Conservation (phyloP, 176 grass and related monocot species). For the Bromus sterilis region DNA sequence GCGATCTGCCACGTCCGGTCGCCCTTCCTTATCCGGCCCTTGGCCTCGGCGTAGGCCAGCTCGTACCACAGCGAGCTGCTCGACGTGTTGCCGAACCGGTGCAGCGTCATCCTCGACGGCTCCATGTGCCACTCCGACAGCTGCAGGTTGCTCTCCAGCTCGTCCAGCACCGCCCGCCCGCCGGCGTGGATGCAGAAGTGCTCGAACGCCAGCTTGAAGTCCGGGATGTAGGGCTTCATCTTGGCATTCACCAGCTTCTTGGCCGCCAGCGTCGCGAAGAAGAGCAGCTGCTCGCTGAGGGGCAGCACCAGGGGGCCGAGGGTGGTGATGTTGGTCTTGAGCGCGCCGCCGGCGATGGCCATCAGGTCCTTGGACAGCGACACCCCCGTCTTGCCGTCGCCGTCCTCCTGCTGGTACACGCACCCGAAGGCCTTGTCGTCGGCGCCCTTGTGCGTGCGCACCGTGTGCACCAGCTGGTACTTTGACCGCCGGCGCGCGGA, state of each 20-base stretch:
- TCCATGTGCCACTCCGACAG: slow-evolving; percentile 63
- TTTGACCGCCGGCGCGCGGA: background rate
- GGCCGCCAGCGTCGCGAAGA: slow-evolving; percentile 41
- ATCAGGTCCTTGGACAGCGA: slow-evolving; percentile 54
- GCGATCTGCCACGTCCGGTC: slow-evolving; percentile 63
- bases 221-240: slow-evolving; percentile 57
- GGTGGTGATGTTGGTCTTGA: slow-evolving; percentile 59
- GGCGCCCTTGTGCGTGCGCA: slow-evolving; percentile 54
- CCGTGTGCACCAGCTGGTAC: slow-evolving; percentile 68
- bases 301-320: slow-evolving; percentile 45
- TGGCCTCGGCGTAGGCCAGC: slow-evolving; percentile 63
- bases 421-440: slow-evolving; percentile 44
- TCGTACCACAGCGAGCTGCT: slow-evolving; percentile 75
- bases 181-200: slow-evolving; percentile 80
- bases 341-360: slow-evolving; percentile 45
- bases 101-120: slow-evolving; percentile 64
- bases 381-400: slow-evolving; percentile 16
- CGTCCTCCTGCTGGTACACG: slow-evolving; percentile 34
- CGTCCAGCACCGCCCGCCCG: slow-evolving; percentile 44
- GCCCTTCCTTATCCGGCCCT: slow-evolving; percentile 46
- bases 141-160: slow-evolving; percentile 49
- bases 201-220: slow-evolving; percentile 73
- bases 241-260: slow-evolving; percentile 27
- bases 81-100: slow-evolving; percentile 66
- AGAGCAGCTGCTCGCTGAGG: slow-evolving; percentile 49